phyloP scores from a whole-genome alignment of 2,329 filamentous ascomycete species.

The Paecilomyces sp. region DNA sequence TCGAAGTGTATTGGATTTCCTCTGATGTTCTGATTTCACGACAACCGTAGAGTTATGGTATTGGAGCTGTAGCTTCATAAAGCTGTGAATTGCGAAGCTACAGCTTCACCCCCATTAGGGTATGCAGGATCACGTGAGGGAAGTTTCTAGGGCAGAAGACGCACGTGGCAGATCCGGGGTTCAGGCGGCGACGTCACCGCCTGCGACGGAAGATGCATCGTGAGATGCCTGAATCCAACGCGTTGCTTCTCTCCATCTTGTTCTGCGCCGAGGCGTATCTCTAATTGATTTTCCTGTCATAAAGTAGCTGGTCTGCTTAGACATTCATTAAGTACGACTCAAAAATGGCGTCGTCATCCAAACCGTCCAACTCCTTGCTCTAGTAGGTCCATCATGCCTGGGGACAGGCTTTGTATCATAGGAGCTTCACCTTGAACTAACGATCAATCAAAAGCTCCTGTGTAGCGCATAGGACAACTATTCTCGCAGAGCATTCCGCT shows the following conservation, averaged over 20 bases:
- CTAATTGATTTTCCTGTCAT: neutral
- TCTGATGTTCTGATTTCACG: too few relatives aligned
- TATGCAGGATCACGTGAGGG: neutral
- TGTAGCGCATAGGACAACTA: conserved; percentile 88
- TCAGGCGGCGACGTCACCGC: conserved; percentile 16
- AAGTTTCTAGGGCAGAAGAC: neutral
- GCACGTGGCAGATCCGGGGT: conserved; percentile 11
- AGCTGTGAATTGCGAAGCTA: too few relatives aligned
- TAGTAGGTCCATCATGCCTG: conserved; percentile 50
- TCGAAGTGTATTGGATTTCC: too few relatives aligned
- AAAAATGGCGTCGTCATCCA: conserved; percentile 64
- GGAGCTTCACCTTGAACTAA: conserved; percentile 5
- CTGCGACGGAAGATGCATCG: neutral
- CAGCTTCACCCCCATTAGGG: too few relatives aligned
- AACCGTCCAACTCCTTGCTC: conserved; percentile 59
- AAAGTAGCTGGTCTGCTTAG: neutral
- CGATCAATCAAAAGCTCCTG: conserved; percentile 58
- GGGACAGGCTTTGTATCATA: too few relatives aligned
- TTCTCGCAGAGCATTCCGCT: conserved; percentile 86
- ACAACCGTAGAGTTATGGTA: too few relatives aligned
- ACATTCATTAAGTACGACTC: conserved; percentile 10
- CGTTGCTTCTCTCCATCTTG: neutral
- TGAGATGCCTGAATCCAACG: neutral
- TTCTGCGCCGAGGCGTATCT: neutral
- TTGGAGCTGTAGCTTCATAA: too few relatives aligned